Evolutionary conservation across 1,284 basidiomycete species (phyloP).

Genomic region (Ceratobasidium sp.): DNA sequence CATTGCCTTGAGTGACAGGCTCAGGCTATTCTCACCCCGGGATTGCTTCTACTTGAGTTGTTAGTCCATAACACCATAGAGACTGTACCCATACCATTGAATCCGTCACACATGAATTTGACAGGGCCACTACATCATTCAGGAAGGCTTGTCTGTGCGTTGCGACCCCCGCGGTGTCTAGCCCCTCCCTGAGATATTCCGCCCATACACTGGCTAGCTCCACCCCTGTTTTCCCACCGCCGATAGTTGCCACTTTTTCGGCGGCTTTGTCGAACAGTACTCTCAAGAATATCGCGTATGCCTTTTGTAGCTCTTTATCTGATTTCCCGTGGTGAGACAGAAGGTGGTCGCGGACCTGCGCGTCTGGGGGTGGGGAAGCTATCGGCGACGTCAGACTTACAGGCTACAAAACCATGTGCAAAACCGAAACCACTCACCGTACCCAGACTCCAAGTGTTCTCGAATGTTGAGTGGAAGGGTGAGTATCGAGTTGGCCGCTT

Average conservation of each 20-base stretch:
- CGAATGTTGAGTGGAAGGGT: background rate
- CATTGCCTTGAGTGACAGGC: background rate
- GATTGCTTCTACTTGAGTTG: too few species aligned
- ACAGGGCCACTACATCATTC: background rate
- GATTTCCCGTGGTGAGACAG: too few species aligned
- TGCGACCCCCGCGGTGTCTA: background rate
- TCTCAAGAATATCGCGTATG: background rate
- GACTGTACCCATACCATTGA: too few species aligned
- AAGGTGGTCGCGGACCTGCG: too few species aligned
- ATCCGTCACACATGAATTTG: too few species aligned
- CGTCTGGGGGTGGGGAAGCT: too few species aligned
- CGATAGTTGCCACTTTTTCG: too few species aligned
- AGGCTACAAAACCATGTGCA: too few species aligned
- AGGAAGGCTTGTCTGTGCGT: background rate
- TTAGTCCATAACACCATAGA: too few species aligned
- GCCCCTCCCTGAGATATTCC: background rate
- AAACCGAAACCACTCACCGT: too few species aligned
- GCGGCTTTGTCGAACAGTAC: background rate
- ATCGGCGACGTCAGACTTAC: too few species aligned
- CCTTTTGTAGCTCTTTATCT: background rate
- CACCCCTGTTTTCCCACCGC: background rate
- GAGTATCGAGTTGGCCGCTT: background rate
- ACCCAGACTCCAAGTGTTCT: too few species aligned
- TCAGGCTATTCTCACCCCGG: background rate
- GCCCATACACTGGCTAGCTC: background rate